Evolutionary conservation across 441 rosid species (phyloP), one percentile per base, ranked within the genome.

Genomic region (Breynia disticha): DNA sequence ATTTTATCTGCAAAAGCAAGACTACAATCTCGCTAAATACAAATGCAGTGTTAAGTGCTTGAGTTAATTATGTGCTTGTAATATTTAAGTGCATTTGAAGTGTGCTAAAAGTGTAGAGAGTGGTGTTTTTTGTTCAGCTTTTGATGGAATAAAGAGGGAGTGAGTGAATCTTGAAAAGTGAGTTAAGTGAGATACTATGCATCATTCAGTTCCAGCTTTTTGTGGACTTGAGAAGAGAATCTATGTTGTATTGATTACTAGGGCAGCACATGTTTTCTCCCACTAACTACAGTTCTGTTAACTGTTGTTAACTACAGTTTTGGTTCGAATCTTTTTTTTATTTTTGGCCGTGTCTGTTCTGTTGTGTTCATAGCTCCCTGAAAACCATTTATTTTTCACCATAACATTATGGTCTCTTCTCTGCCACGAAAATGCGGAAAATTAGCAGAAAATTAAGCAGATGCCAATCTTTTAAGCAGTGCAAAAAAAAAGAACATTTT

Each of bases 271-370:
- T 2, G 16, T 50, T 48, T 56, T 19, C 50, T n/a, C 53, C 73
- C 73, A 68, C 60, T 60, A 47, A 18, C 58, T 55, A 56, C 65
- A 56, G 38, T n/a, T n/a, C n/a, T n/a, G n/a, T n/a, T n/a, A n/a
- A n/a, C n/a, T n/a, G n/a, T n/a, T n/a, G n/a, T n/a, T 60, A 47
- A 18, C 58, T 55, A 56, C 65, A 56, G 38, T 37, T 19, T 9
- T 13, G 43, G 1, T 9, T 39, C 12, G 43, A 39, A 8, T 39
- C 43, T 39, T 39, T 39, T 10, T 39, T 39, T 6, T 10, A 37
- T 37, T 37, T 37, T 37, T 11, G n/a, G n/a, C n/a, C n/a, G n/a
- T 7, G 32, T 24, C 32, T 24, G 32, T 24, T 24, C 32, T 24
- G 32, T 24, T 24, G n/a, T 24, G 32, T 24, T 24, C 7, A 24